Conservation (phyloP, 768 basidiomycete genomes). For the Auricularia heimuer region DNA sequence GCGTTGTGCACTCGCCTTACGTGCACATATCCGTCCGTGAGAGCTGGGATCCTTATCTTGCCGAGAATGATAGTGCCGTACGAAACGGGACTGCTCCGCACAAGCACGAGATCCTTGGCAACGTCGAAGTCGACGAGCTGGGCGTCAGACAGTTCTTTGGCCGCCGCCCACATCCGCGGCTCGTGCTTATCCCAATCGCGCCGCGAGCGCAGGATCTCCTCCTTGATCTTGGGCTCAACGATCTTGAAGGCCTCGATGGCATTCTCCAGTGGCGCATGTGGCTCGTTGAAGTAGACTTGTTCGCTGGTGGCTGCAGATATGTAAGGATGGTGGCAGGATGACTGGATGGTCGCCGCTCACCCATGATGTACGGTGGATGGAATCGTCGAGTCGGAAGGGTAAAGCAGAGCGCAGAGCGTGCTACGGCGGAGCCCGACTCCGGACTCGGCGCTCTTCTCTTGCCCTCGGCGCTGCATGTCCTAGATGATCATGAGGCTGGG, state of each 20-base stretch:
- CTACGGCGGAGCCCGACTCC: too few relatives aligned
- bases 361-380: background rate
- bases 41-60: constrained; percentile 61
- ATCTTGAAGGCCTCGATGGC: constrained; percentile 56
- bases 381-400: too few relatives aligned
- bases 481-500: too few relatives aligned
- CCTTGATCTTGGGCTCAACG: constrained; percentile 47
- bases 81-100: constrained; percentile 47
- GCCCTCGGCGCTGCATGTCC: too few relatives aligned
- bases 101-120: constrained; percentile 29
- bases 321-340: background rate
- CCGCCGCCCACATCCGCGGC: background rate
- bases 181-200: constrained; percentile 57
- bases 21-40: constrained; percentile 63
- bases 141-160: background rate
- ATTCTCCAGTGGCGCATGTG: constrained; percentile 50
- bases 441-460: too few relatives aligned
- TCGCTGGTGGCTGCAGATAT: constrained; percentile 42
- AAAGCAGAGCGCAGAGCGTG: too few relatives aligned
- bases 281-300: constrained; percentile 42
- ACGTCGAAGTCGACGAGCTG: constrained; percentile 35
- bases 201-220: constrained; percentile 57
- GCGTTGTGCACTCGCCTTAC: constrained; percentile 41
- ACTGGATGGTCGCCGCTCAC: background rate
- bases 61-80: constrained; percentile 69